Percentiles rank a stretch among this genome's conserved stretches.
These are phyloP conservation scores for Calamus simplicifolius DNA, from an alignment of 176 grass and related monocot genomes.

Conservation along the genomic window DNA sequence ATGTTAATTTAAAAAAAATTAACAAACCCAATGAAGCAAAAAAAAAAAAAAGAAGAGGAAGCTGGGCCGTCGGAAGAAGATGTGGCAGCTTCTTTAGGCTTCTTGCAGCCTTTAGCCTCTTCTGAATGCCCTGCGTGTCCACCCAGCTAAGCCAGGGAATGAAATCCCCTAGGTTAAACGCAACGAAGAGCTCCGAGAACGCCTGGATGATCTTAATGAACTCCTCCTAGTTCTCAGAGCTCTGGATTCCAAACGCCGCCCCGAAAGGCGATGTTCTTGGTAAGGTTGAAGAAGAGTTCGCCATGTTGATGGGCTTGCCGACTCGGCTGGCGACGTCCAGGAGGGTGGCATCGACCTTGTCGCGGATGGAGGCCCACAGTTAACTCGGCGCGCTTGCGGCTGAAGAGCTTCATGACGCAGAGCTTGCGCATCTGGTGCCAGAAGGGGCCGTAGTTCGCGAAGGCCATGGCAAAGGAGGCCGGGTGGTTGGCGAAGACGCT, in stretches of 20 bases:
- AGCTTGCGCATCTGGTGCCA: slow-evolving; percentile 96
- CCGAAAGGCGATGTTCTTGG: no score
- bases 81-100: no score
- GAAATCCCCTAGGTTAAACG: slow-evolving; percentile 46
- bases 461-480: slow-evolving; percentile 62
- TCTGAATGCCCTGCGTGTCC: slow-evolving; percentile 31
- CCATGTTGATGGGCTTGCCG: slow-evolving; percentile 24
- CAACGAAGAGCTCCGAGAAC: slow-evolving; percentile 34
- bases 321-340: not conserved
- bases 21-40: no score
- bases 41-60: no score
- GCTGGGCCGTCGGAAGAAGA: no score
- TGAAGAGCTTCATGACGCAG: slow-evolving; percentile 84
- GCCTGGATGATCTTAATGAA: slow-evolving; percentile 35
- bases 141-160: slow-evolving; percentile 35
- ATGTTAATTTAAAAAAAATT: no score
- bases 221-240: slow-evolving; percentile 16
- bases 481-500: not conserved
- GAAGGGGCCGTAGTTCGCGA: slow-evolving; percentile 91
- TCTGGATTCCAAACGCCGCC: slow-evolving; percentile 34
- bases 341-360: slow-evolving; percentile 17
- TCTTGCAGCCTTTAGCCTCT: slow-evolving; percentile 26
- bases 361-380: slow-evolving; percentile 31
- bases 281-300: no score
- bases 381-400: slow-evolving; percentile 69